These are phyloP conservation scores for Lentinula guzmanii DNA, from an alignment of 768 basidiomycete species.

Conservation along the genomic window DNA sequence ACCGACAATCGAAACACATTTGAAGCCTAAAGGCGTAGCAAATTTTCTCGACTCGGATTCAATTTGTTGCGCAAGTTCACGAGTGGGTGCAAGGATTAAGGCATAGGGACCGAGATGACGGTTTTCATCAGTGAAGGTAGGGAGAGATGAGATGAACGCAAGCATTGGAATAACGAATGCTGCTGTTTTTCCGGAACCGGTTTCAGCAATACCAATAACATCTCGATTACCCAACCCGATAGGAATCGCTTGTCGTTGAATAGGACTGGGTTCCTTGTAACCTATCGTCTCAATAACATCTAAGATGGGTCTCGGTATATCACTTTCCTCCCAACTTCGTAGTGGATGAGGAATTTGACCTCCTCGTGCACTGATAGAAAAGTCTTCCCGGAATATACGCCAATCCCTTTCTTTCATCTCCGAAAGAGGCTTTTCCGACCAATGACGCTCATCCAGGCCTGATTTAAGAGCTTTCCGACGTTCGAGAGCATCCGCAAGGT, in stretches of 20 bases:
- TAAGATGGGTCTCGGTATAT: conserved; percentile 72
- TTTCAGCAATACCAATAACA: conserved; percentile 98
- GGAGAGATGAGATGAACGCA: conserved; percentile 83
- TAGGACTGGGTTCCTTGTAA: conserved; percentile 95
- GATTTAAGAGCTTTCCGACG: conserved; percentile 73
- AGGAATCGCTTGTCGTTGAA: conserved; percentile 98
- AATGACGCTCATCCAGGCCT: conserved; percentile 91
- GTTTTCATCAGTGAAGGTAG: conserved; percentile 86
- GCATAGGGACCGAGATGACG: conserved; percentile 92
- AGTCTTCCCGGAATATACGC: conserved; percentile 99
- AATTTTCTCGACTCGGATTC: conserved; percentile 92
- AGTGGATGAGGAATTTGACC: conserved; percentile 92
- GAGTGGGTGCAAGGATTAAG: conserved; percentile 92
- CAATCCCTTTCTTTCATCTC: conserved; percentile 99
- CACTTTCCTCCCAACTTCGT: conserved; percentile 87
- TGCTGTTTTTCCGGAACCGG: conserved; percentile 98
- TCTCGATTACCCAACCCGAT: conserved; percentile 96
- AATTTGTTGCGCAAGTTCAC: conserved; percentile 97
- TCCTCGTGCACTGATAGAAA: conserved; percentile 91
- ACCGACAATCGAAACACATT: conserved; percentile 96
- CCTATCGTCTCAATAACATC: conserved; percentile 87
- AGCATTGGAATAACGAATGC: conserved; percentile 99
- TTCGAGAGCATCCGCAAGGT: conserved; percentile 80
- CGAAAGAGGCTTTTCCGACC: conserved; percentile 87
- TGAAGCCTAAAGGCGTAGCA: conserved; percentile 83